A percentile compares a stretch with the other conserved stretches of the same genome.
These are phyloP conservation scores for Boletellus sp. DNA, from an alignment of 768 basidiomycete species.

Conservation along the genomic window DNA sequence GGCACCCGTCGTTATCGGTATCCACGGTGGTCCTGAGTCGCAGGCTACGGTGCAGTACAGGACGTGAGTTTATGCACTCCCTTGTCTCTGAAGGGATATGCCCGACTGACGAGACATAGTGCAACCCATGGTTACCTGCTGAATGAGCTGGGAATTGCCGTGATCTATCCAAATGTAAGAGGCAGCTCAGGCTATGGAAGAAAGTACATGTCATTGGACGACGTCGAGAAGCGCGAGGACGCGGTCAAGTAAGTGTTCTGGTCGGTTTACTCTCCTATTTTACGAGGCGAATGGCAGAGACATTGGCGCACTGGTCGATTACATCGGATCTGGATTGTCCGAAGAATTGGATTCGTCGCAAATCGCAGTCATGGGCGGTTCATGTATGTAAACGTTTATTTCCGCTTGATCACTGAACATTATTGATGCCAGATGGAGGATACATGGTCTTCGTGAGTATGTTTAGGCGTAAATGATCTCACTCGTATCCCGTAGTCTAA, in stretches of 20 bases:
- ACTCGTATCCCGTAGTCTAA: background rate
- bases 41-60: slow-evolving; percentile 35
- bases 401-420: background rate
- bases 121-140: slow-evolving; percentile 40
- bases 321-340: slow-evolving; percentile 32
- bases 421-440: slow-evolving; percentile 31
- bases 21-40: slow-evolving; percentile 40
- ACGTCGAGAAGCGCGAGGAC: slow-evolving; percentile 42
- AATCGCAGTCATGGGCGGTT: slow-evolving; percentile 42
- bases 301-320: slow-evolving; percentile 35
- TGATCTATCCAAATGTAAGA: slow-evolving; percentile 42
- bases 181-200: slow-evolving; percentile 42
- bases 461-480: background rate
- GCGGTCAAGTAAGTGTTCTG: slow-evolving; percentile 35
- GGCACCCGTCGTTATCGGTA: slow-evolving; percentile 34
- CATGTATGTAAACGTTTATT: slow-evolving; percentile 29
- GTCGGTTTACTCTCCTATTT: background rate
- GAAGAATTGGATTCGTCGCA: slow-evolving; percentile 33
- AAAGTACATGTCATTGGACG: slow-evolving; percentile 37
- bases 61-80: slow-evolving; percentile 23
- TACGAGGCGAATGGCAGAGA: slow-evolving; percentile 25
- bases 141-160: slow-evolving; percentile 38
- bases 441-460: slow-evolving; percentile 39
- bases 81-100: background rate
- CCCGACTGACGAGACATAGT: slow-evolving; percentile 13